Percentiles rank a stretch among this genome's conserved stretches.
phyloP scores from a whole-genome alignment of 495 filamentous ascomycete genomes.

The Talaromyces borbonicus region DNA sequence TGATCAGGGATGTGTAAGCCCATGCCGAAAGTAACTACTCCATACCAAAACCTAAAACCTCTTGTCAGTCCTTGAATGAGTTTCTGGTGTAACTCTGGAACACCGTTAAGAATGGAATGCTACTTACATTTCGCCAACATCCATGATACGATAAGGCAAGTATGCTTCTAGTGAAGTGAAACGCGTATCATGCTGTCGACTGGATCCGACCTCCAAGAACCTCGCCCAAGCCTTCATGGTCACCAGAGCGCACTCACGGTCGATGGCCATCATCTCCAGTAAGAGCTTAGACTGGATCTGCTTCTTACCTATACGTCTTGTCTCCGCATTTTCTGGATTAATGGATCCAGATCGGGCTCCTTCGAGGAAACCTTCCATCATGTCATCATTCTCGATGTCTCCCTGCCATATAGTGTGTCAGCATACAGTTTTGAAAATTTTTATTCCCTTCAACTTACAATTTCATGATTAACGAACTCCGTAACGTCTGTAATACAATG shows the following conservation, averaged over 20 bases:
- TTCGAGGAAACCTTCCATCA: slow-evolving; percentile 1
- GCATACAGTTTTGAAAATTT: slow-evolving; percentile 7
- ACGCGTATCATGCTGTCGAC: not conserved
- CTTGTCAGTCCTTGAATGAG: not conserved
- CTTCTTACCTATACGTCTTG: not conserved
- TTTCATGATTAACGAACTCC: not conserved
- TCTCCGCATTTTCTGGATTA: not conserved
- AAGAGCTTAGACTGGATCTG: not conserved
- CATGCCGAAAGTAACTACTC: slow-evolving; percentile 18
- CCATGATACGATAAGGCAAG: not conserved
- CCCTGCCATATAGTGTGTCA: not conserved
- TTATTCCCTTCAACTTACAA: slow-evolving; percentile 6
- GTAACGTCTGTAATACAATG: not conserved
- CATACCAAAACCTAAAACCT: slow-evolving; percentile 15
- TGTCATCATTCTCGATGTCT: slow-evolving; percentile 7
- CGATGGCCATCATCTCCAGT: not conserved
- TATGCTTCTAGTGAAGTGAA: not conserved
- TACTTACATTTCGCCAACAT: not conserved
- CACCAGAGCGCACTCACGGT: not conserved
- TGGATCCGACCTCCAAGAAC: not conserved
- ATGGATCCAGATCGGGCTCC: not conserved
- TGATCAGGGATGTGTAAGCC: slow-evolving; percentile 15
- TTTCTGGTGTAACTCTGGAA: not conserved
- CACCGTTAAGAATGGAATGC: not conserved
- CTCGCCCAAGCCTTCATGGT: not conserved